These are phyloP conservation scores for Neocucurbitaria cava DNA, from an alignment of 2,329 filamentous ascomycete genomes.

Conservation along the genomic window DNA sequence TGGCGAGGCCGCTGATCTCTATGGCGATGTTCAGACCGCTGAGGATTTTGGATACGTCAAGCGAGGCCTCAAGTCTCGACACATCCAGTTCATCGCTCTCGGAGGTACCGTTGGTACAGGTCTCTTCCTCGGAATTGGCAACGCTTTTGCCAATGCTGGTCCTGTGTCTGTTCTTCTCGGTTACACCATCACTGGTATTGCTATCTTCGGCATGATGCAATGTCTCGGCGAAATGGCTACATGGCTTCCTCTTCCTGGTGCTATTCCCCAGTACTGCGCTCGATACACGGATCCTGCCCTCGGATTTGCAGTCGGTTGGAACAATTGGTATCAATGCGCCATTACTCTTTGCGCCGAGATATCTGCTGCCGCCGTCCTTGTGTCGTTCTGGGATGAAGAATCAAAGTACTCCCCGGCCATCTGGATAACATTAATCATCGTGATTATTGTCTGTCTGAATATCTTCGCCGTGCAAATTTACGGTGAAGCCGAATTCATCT, in stretches of 20 bases:
- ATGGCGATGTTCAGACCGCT: constrained; percentile 59
- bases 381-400: constrained; percentile 44
- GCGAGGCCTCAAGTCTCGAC: constrained; percentile 57
- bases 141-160: constrained; percentile 41
- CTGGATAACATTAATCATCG: constrained; percentile 46
- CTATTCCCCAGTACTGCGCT: constrained; percentile 45
- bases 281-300: constrained; percentile 57
- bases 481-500: constrained; percentile 57
- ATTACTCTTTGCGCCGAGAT: constrained; percentile 48
- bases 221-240: constrained; percentile 53
- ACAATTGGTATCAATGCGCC: constrained; percentile 42
- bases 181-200: constrained; percentile 44
- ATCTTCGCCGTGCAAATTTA: constrained; percentile 47
- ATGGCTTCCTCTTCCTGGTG: constrained; percentile 50
- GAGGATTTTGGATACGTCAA: constrained; percentile 18
- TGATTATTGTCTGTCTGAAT: constrained; percentile 44
- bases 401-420: constrained; percentile 39
- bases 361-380: constrained; percentile 42
- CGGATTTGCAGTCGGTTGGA: constrained; percentile 32
- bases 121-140: constrained; percentile 46
- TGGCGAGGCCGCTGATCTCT: constrained; percentile 60
- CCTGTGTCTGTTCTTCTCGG: constrained; percentile 47
- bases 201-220: constrained; percentile 51
- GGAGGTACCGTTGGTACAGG: constrained; percentile 61
- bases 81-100: constrained; percentile 67